These are phyloP conservation scores for Albugo candida DNA, from an alignment of 352 stramenopile genomes.

Conservation along the genomic window DNA sequence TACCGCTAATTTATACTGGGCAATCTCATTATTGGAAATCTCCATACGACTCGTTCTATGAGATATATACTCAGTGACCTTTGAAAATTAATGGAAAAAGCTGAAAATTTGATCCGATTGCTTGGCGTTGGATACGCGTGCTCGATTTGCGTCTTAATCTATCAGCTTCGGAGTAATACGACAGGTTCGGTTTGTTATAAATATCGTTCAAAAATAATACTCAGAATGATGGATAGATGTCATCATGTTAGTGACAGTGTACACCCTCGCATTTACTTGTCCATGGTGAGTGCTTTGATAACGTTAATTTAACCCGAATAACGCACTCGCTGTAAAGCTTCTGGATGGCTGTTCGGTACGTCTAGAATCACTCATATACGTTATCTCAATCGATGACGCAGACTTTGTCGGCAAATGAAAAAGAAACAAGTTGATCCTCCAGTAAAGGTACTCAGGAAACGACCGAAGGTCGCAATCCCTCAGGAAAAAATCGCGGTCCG, in stretches of 20 bases:
- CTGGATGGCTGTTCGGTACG: constrained; percentile 54
- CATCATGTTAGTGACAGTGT: constrained; percentile 61
- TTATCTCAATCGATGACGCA: constrained; percentile 4
- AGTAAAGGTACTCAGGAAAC: constrained; percentile 52
- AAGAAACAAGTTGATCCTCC: constrained; percentile 37
- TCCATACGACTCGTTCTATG: too few relatives aligned
- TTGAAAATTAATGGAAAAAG: constrained; percentile 25
- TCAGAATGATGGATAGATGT: constrained; percentile 15
- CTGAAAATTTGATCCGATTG: constrained; percentile 47
- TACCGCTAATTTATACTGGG: too few relatives aligned
- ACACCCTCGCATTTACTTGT: constrained; percentile 68
- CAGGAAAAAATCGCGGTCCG: constrained; percentile 32
- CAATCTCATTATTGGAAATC: too few relatives aligned
- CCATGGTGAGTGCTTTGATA: constrained; percentile 15
- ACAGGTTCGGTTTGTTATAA: constrained; percentile 18
- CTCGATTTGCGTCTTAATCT: constrained; percentile 29
- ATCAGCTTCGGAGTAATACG: constrained; percentile 25
- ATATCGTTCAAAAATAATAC: background rate
- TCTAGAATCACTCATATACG: constrained; percentile 1
- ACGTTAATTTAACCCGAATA: background rate
- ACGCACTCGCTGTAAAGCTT: constrained; percentile 14
- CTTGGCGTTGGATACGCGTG: constrained; percentile 29
- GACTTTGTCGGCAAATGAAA: constrained; percentile 26
- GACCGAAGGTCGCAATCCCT: constrained; percentile 41
- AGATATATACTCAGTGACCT: too few relatives aligned